Evolutionary conservation across 2,329 filamentous ascomycete species (phyloP).

Genomic region (Graphium sp.): DNA sequence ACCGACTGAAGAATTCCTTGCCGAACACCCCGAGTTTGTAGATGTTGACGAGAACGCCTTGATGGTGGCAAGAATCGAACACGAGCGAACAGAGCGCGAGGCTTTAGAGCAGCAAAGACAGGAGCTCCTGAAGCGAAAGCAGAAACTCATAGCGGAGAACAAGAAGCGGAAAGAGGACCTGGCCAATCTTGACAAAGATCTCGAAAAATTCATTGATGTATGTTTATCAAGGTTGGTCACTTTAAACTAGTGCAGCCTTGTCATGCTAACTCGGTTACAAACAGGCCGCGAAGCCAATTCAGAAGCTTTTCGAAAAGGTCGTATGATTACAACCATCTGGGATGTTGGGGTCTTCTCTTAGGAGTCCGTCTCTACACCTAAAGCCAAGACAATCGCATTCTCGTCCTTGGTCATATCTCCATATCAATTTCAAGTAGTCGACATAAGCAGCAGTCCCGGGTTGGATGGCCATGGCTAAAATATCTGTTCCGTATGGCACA

Average conservation of each 20-base stretch:
- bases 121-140: constrained; percentile 50
- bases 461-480: too few species aligned
- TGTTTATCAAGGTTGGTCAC: constrained; percentile 14
- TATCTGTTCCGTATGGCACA: too few species aligned
- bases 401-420: too few species aligned
- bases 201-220: constrained; percentile 88
- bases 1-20: constrained; percentile 66
- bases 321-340: too few species aligned
- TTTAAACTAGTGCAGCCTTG: constrained; percentile 1
- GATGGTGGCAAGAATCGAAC: constrained; percentile 80
- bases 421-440: too few species aligned
- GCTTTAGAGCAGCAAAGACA: constrained; percentile 72
- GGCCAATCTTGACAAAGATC: constrained; percentile 74
- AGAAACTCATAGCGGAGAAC: constrained; percentile 52
- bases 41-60: constrained; percentile 60
- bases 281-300: constrained; percentile 74
- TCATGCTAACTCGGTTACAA: constrained; percentile 7
- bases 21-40: constrained; percentile 57
- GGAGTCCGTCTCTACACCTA: too few species aligned
- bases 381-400: neutral
- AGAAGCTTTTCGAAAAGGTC: constrained; percentile 69
- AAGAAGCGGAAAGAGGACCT: constrained; percentile 89
- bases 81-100: constrained; percentile 74
- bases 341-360: too few species aligned
- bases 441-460: too few species aligned